Evolutionary conservation across 2,329 filamentous ascomycete species (phyloP), one percentile per base, ranked within the genome.

Genomic region (Claviceps sp.): DNA sequence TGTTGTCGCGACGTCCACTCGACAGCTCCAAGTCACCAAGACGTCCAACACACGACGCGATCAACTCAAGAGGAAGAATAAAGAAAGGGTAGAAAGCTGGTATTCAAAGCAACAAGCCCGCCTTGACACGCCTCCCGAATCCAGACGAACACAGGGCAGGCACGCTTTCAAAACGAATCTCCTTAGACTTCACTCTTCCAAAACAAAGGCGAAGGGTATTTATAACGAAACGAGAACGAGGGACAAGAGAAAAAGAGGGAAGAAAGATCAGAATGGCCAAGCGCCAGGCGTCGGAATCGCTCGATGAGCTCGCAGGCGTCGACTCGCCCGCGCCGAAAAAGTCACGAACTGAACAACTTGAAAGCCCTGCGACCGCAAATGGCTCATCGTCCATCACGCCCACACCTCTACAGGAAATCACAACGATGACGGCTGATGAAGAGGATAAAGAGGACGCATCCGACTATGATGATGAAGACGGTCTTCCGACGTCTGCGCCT

Each of bases 251-350:
- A 39, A 22, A 1, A 40, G 5, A 19, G 30, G 13, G 4, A 16
- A 22, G 17, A 38, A 19, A 42, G 4, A 42, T 4, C 30, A 42
- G 3, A 19, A 70, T 70, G 73, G 68, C 70, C 50, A 83, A 84
- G 68, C 75, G 81, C 55, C 74, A 75, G 53, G 81, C 80, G 52
- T 74, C 75, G 34, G 79, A 83, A 64, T 71, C 78, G 43, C 71
- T 84, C 41, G 80, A 82, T 40, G 77, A 81, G 55, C 64, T 79
- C 45, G 65, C 68, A 40, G 77, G 71, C 52, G 64, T 75, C 52
- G 75, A 71, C 48, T 82, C 80, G 37, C 80, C 80, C 3, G 75
- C 73, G 37, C 77, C 77, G 22, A 84, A 82, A 65, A 75, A 70
- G 58, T 80, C 76, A 39, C 72, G 78, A 55, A 63, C 73, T 39